Conservation (phyloP, 306 rosid genomes). For the Potentilla sterilis region DNA sequence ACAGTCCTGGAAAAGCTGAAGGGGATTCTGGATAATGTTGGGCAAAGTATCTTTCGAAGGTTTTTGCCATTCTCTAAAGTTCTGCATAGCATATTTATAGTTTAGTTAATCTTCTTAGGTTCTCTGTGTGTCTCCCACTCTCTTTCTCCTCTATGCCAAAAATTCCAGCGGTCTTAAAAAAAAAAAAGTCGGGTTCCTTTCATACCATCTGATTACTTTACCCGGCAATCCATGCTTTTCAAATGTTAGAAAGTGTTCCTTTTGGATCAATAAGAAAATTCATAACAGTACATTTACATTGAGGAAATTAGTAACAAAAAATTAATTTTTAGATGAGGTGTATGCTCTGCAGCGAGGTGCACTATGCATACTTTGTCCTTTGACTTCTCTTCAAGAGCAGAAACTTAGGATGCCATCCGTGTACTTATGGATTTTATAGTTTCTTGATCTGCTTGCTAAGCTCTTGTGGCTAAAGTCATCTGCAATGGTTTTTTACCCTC, state of each 20-base stretch:
- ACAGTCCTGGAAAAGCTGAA: constrained; percentile 95
- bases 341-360: neutral
- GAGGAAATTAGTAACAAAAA: neutral
- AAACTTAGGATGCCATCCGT: neutral
- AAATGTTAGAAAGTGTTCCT: neutral
- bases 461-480: neutral
- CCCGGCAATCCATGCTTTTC: neutral
- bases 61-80: constrained; percentile 41
- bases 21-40: constrained; percentile 84
- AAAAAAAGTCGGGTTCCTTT: neutral
- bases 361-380: neutral
- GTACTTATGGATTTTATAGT: neutral
- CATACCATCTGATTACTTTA: neutral
- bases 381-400: neutral
- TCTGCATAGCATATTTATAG: constrained; percentile 22
- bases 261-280: neutral
- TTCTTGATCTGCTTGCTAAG: neutral
- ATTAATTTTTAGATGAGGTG: neutral
- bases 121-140: neutral
- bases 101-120: constrained; percentile 15
- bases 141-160: neutral
- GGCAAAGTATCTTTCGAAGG: constrained; percentile 81
- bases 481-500: neutral
- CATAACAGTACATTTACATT: neutral
- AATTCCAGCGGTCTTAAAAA: neutral